Conservation (phyloP, 2,329 filamentous ascomycete genomes). For the Falciphora oryzae region DNA sequence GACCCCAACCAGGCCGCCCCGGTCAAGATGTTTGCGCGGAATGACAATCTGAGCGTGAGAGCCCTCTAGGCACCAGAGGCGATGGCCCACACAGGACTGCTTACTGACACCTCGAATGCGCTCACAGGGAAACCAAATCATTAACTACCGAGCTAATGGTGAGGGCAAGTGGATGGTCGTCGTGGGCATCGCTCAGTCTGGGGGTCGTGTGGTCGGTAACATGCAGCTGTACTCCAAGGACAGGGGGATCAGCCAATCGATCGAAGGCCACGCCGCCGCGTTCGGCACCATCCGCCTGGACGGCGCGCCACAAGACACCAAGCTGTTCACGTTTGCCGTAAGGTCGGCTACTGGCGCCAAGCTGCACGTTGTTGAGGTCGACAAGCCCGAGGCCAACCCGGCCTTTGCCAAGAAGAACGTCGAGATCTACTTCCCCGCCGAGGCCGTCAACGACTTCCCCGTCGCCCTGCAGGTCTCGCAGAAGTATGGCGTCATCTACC, state of each 20-base stretch:
- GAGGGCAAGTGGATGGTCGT: conserved; percentile 99
- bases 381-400: conserved; percentile 84
- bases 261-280: conserved; percentile 93
- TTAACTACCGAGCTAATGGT: conserved; percentile 95
- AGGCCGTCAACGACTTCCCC: conserved; percentile 95
- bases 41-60: conserved; percentile 78
- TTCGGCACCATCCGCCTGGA: conserved; percentile 89
- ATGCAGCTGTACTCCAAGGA: conserved; percentile 98
- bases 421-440: conserved; percentile 94
- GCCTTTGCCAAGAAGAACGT: conserved; percentile 92
- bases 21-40: conserved; percentile 90
- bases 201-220: conserved; percentile 87
- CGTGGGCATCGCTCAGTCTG: conserved; percentile 89
- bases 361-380: conserved; percentile 95
- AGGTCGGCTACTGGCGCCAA: conserved; percentile 86
- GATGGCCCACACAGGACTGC: conserved; percentile 9
- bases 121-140: conserved; percentile 85
- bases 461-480: conserved; percentile 96
- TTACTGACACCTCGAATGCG: not conserved
- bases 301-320: conserved; percentile 83
- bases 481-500: conserved; percentile 94
- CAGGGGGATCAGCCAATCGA: conserved; percentile 93
- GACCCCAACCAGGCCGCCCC: conserved; percentile 73
- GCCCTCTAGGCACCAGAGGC: not conserved
- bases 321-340: conserved; percentile 91